Evolutionary conservation across 164 flowering plant species (phyloP).

Genomic region (Malania oleifera): DNA sequence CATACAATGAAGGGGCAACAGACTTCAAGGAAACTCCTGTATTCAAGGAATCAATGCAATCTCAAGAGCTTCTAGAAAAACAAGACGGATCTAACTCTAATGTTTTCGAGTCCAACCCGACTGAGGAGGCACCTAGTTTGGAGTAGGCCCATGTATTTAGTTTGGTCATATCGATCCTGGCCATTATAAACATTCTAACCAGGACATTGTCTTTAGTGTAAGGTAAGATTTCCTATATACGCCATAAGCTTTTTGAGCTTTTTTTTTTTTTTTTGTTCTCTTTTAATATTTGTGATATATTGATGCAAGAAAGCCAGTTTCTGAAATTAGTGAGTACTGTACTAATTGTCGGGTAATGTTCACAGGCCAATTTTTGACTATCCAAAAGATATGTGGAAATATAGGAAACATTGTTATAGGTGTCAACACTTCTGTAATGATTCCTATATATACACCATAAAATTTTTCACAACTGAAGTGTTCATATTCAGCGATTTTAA

Average conservation of each 20-base stretch:
- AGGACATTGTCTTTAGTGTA: slow-evolving; percentile 2
- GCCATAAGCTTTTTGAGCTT: background rate
- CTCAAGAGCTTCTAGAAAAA: slow-evolving; percentile 67
- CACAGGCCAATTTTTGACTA: background rate
- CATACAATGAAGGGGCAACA: slow-evolving; percentile 92
- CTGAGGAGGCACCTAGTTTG: slow-evolving; percentile 89
- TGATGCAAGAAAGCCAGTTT: slow-evolving; percentile 1
- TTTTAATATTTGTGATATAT: slow-evolving; percentile 7
- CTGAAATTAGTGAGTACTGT: no score
- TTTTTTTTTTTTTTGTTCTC: background rate
- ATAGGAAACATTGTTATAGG: no score
- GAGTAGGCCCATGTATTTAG: slow-evolving; percentile 37
- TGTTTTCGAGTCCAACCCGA: slow-evolving; percentile 88
- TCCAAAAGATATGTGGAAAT: no score
- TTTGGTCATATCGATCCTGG: slow-evolving; percentile 6
- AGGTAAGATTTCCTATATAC: slow-evolving; percentile 9
- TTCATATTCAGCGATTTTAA: no score
- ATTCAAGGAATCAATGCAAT: slow-evolving; percentile 75
- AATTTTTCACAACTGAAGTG: no score
- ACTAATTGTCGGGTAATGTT: no score
- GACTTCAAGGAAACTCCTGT: slow-evolving; percentile 87
- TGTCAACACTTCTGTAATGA: no score
- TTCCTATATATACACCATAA: no score
- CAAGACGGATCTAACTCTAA: slow-evolving; percentile 72
- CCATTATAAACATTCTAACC: background rate